Evolutionary conservation across 306 rosid genomes (phyloP), one percentile per base, ranked within the genome.

Genomic region (Benincasa hispida): DNA sequence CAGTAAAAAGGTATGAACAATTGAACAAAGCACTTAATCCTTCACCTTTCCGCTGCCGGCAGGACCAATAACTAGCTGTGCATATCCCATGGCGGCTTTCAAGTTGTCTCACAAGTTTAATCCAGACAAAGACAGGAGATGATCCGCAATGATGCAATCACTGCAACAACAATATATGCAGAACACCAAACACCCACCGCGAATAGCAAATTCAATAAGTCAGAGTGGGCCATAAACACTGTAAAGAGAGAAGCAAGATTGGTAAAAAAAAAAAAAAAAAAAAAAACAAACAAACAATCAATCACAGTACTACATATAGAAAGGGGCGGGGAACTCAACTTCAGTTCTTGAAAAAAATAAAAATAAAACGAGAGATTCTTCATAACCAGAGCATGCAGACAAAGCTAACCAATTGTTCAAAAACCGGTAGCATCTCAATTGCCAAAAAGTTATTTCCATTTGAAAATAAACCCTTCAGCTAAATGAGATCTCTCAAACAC

Each of bases 1-100:
- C 69, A 18, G 45, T 62, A 62, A 62, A 32, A 18, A n/a, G 13
- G 13, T 19, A 47, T 21, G 74, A 22, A 47, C 14, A 15, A 9
- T 42, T 21, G 63, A 81, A 37, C 14, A 72, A 1, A 6, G 47
- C 22, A 62, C 8, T 10, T 68, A 58, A 35, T 4, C n/a, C 59
- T 76, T 79, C 83, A 91, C 97, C 95, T 91, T 84, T 86, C 90
- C 94, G 53, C 91, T 87, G 81, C 94, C 94, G 47, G 95, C 90
- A 17, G 95, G 91, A 75, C 91, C 91, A 15, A 88, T 88, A 61
- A 88, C 89, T 41, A 87, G 88, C 61, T 88, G 92, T 8, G 90
- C 92, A 78, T 77, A 87, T 55, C 88, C 90, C 95, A 91, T 91
- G 42, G 60, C 19, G 75, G 62, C 30, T 74, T 77, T 30, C 28